phyloP scores from a whole-genome alignment of 768 basidiomycete genomes.

The Leccinum barrowsii region DNA sequence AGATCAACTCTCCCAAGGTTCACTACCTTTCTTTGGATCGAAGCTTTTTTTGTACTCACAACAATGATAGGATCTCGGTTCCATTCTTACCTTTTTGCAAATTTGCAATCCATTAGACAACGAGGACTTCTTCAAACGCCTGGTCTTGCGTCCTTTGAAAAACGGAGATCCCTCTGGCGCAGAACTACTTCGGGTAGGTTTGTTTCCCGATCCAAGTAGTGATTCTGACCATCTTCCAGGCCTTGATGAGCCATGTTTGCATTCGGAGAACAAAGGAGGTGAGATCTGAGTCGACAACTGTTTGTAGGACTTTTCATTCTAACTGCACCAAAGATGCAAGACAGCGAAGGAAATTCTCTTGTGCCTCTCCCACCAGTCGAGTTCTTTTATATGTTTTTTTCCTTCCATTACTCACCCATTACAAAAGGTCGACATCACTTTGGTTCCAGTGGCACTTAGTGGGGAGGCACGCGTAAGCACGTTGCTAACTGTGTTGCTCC shows the following conservation, averaged over 20 bases:
- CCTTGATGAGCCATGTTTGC: slow-evolving; percentile 73
- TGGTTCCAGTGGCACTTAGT: slow-evolving; percentile 63
- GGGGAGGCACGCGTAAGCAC: slow-evolving; percentile 59
- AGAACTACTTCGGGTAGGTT: slow-evolving; percentile 63
- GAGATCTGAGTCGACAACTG: neutral
- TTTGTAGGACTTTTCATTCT: slow-evolving; percentile 5
- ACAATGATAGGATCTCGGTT: slow-evolving; percentile 72
- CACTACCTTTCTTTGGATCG: neutral
- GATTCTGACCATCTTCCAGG: slow-evolving; percentile 37
- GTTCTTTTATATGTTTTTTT: neutral
- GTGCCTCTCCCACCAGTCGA: slow-evolving; percentile 71
- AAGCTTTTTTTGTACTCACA: neutral
- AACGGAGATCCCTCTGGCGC: slow-evolving; percentile 63
- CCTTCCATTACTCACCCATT: slow-evolving; percentile 1
- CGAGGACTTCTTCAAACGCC: slow-evolving; percentile 75
- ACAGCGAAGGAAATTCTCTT: slow-evolving; percentile 65
- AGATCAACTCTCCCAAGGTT: slow-evolving; percentile 81
- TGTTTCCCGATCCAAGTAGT: neutral
- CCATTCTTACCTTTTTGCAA: slow-evolving; percentile 76
- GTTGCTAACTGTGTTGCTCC: too few relatives aligned
- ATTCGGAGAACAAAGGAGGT: slow-evolving; percentile 84
- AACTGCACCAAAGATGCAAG: slow-evolving; percentile 66
- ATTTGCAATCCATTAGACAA: slow-evolving; percentile 86
- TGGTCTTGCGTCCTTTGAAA: slow-evolving; percentile 76
- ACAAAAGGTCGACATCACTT: slow-evolving; percentile 69